These are phyloP conservation scores for Artemisia tridentata DNA, from an alignment of 129 eudicot species.

Conservation along the genomic window DNA sequence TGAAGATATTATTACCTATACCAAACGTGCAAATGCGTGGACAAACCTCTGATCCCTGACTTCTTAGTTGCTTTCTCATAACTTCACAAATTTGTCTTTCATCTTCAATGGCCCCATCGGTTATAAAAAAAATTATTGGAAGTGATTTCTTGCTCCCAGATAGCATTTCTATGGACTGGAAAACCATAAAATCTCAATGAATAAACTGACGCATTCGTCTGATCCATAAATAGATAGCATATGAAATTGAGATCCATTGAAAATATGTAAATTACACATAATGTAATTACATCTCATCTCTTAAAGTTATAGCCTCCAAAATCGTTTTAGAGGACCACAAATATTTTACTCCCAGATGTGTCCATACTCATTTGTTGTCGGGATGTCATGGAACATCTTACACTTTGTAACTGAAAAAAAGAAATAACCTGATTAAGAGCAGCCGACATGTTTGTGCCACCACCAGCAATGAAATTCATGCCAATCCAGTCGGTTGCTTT, in stretches of 20 bases:
- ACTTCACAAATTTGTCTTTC: conserved; percentile 79
- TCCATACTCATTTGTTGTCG: neutral
- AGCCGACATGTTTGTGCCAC: conserved; percentile 74
- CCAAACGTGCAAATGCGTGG: conserved; percentile 91
- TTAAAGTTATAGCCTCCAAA: neutral
- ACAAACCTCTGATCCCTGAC: conserved; percentile 38
- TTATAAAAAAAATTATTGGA: conserved; percentile 67
- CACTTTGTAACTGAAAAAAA: conserved; percentile 2
- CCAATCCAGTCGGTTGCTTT: conserved; percentile 70
- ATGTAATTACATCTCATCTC: neutral
- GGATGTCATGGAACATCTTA: conserved; percentile 9
- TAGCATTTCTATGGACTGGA: conserved; percentile 81
- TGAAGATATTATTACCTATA: conserved; percentile 56
- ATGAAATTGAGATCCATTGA: neutral
- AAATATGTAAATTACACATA: neutral
- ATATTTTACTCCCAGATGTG: too few relatives aligned
- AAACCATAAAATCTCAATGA: conserved; percentile 7
- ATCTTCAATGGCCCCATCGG: conserved; percentile 94
- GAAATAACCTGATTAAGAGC: conserved; percentile 70
- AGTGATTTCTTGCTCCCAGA: conserved; percentile 46
- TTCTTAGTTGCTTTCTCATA: conserved; percentile 43
- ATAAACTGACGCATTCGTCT: neutral
- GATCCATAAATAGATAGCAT: neutral
- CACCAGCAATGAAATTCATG: conserved; percentile 68
- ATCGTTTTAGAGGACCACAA: conserved; percentile 3